A percentile compares a stretch with the other conserved stretches of the same genome.
These are phyloP conservation scores for Acacia confusa DNA, from an alignment of 306 rosid species.

Conservation along the genomic window DNA sequence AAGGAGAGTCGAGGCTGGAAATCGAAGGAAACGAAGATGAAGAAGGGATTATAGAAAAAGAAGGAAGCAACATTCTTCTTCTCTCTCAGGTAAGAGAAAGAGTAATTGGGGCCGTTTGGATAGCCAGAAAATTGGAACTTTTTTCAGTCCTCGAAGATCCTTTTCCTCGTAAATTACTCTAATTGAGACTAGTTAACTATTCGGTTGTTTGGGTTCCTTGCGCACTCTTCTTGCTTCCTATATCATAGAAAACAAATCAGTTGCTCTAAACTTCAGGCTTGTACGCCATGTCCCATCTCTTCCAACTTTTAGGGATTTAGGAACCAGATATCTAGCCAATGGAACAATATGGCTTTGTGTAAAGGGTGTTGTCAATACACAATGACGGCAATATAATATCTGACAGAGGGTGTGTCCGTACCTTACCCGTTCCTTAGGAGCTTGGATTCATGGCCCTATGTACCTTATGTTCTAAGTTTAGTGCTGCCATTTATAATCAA, in stretches of 20 bases:
- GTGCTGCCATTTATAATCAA: no score
- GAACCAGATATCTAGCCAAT: no score
- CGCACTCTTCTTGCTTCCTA: neutral
- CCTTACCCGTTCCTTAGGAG: no score
- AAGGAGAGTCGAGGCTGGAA: conserved; percentile 47
- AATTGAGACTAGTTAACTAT: neutral
- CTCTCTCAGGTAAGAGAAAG: conserved; percentile 16
- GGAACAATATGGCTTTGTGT: no score
- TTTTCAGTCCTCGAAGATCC: conserved; percentile 13
- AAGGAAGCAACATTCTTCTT: conserved; percentile 52
- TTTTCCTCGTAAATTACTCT: neutral
- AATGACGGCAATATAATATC: no score
- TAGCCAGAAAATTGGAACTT: conserved; percentile 31
- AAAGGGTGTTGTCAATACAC: no score
- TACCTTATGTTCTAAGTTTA: no score
- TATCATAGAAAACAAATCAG: neutral
- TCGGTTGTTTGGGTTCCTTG: neutral
- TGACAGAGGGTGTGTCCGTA: no score
- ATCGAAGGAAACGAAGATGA: conserved; percentile 52
- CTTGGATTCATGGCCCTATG: no score
- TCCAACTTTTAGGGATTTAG: neutral
- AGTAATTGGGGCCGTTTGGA: conserved; percentile 27
- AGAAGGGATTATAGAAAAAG: conserved; percentile 54
- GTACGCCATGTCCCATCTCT: neutral
- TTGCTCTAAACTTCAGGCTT: neutral